Percentiles rank a stretch among this genome's conserved stretches.
These are phyloP conservation scores for Biscogniauxia marginata DNA, from an alignment of 2,329 filamentous ascomycete genomes.

Conservation along the genomic window DNA sequence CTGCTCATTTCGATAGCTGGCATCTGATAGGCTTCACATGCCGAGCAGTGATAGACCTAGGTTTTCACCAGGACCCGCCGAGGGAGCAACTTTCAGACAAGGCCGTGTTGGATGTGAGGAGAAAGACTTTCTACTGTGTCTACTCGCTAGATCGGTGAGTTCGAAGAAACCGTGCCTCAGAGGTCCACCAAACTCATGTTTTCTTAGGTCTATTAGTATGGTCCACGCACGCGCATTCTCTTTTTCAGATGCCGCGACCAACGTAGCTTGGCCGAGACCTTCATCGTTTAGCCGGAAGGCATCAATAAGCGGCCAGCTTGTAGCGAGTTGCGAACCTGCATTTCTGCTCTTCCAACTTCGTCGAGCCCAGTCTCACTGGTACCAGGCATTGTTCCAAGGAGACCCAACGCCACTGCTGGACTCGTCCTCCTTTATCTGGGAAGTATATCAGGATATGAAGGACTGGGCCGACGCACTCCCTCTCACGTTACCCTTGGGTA, in stretches of 20 bases:
- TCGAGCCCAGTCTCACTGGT: constrained; percentile 84
- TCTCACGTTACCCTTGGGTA: constrained; percentile 58
- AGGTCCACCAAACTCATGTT: constrained; percentile 3
- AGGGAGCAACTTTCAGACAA: constrained; percentile 66
- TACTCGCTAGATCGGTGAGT: constrained; percentile 82
- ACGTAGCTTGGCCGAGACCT: constrained; percentile 71
- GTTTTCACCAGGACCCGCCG: constrained; percentile 88
- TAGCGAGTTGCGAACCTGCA: constrained; percentile 65
- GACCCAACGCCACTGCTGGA: constrained; percentile 67
- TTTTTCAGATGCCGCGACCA: constrained; percentile 84
- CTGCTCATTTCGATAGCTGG: constrained; percentile 91
- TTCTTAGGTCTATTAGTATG: constrained; percentile 66
- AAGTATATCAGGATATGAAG: constrained; percentile 71
- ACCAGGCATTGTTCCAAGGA: constrained; percentile 82
- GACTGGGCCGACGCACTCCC: constrained; percentile 82
- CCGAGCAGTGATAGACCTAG: constrained; percentile 82
- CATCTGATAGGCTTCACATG: constrained; percentile 88
- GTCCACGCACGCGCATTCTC: constrained; percentile 86
- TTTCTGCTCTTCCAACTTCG: constrained; percentile 79
- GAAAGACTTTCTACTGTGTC: constrained; percentile 85
- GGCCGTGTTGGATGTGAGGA: constrained; percentile 70
- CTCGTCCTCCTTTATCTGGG: constrained; percentile 70
- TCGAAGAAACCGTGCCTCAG: too few species aligned
- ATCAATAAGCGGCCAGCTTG: constrained; percentile 42
- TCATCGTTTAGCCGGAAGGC: constrained; percentile 42